Percentiles rank a stretch among this genome's conserved stretches.
Conservation (phyloP, 140 eudicot species). For the Senecio squalidus region DNA sequence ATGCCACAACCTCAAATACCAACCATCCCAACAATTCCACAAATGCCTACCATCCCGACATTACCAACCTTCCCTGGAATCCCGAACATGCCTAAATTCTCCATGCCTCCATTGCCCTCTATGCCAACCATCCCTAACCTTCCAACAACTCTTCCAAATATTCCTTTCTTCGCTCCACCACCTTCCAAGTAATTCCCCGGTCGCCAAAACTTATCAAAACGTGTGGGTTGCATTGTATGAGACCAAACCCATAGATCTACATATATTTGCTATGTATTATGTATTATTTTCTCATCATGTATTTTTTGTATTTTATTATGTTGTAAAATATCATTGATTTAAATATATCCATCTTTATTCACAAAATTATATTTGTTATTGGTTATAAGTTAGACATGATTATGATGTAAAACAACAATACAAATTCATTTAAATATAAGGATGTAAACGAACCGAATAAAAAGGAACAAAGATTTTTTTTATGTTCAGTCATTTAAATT, state of each 20-base stretch:
- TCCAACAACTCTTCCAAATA: background rate
- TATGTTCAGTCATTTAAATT: too few species aligned
- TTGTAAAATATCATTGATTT: background rate
- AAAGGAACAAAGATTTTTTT: too few species aligned
- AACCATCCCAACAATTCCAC: background rate
- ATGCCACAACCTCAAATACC: slow-evolving; percentile 1
- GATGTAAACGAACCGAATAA: too few species aligned
- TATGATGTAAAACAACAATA: too few species aligned
- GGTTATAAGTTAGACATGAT: too few species aligned
- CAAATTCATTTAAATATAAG: too few species aligned
- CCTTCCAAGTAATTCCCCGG: too few species aligned
- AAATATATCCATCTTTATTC: background rate
- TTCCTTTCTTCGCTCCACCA: background rate
- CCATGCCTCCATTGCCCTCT: slow-evolving; percentile 4
- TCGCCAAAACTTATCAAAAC: too few species aligned
- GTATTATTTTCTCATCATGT: background rate
- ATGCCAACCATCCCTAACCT: slow-evolving; percentile 6
- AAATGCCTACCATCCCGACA: background rate
- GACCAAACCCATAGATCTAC: background rate
- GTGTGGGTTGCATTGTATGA: background rate
- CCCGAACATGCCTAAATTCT: slow-evolving; percentile 7
- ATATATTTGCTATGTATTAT: background rate
- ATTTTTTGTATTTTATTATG: background rate
- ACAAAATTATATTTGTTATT: too few species aligned
- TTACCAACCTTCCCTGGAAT: too few species aligned